Conservation (phyloP, 495 filamentous ascomycete genomes). For the Aspergillus homomorphus region DNA sequence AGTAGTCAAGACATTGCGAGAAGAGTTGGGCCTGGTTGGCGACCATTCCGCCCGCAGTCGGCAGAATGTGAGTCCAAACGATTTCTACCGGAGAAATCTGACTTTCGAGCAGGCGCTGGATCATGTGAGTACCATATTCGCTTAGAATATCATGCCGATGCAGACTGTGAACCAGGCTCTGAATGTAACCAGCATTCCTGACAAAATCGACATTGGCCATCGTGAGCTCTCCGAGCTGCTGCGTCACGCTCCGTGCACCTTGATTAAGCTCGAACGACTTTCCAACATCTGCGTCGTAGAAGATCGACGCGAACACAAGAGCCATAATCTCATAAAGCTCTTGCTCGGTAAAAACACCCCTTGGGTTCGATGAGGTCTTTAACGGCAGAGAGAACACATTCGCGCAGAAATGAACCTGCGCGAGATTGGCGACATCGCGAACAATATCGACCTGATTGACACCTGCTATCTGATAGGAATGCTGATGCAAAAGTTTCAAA, state of each 20-base stretch:
- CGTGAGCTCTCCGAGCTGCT: constrained; percentile 58
- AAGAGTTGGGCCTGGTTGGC: constrained; percentile 72
- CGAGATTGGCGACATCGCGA: constrained; percentile 60
- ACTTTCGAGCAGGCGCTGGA: constrained; percentile 61
- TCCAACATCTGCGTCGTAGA: constrained; percentile 63
- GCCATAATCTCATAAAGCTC: constrained; percentile 60
- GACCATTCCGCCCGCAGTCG: constrained; percentile 57
- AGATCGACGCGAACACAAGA: constrained; percentile 59
- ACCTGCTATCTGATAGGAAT: constrained; percentile 49
- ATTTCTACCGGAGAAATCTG: constrained; percentile 60
- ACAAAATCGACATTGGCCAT: constrained; percentile 61
- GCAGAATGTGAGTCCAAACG: constrained; percentile 67
- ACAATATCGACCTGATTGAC: constrained; percentile 62
- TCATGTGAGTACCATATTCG: constrained; percentile 66
- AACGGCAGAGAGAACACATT: constrained; percentile 63
- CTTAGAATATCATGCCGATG: constrained; percentile 48
- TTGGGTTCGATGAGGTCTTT: constrained; percentile 57
- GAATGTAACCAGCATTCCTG: constrained; percentile 46
- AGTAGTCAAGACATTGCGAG: constrained; percentile 72
- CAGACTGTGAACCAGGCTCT: constrained; percentile 41
- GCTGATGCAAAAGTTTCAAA: constrained; percentile 45
- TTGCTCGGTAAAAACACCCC: constrained; percentile 52
- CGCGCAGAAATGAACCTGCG: constrained; percentile 57
- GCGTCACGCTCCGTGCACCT: constrained; percentile 49
- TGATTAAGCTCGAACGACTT: constrained; percentile 61